Evolutionary conservation across 371 early-diverging fungal species (phyloP).

Genomic region (Mortierella sp.): DNA sequence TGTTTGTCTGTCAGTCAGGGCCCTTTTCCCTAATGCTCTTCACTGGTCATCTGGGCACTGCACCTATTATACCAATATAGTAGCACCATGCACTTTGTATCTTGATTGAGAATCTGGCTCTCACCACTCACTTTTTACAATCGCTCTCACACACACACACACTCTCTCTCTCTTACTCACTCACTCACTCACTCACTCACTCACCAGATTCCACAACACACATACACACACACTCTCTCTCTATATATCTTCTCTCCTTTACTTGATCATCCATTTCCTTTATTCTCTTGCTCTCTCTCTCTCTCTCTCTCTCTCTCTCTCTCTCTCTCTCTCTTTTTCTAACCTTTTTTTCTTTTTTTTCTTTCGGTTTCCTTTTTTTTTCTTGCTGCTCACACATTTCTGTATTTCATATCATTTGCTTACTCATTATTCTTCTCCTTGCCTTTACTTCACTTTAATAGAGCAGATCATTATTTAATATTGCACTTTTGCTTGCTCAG

Average conservation of each 20-base stretch:
- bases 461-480: background rate
- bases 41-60: background rate
- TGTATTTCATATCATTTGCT: background rate
- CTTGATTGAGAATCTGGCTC: background rate
- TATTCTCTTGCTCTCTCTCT: slow-evolving; percentile 2
- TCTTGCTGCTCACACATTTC: background rate
- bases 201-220: too few species aligned
- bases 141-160: slow-evolving; percentile 8
- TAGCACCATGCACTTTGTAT: background rate
- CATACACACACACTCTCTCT: too few species aligned
- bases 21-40: background rate
- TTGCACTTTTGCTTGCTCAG: background rate
- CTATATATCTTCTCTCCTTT: too few species aligned
- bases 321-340: background rate
- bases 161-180: background rate
- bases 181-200: slow-evolving; percentile 5
- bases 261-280: too few species aligned
- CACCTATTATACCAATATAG: background rate
- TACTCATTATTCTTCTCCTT: slow-evolving; percentile 1
- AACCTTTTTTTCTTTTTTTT: background rate
- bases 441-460: background rate
- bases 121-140: background rate
- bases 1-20: too few species aligned
- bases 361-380: background rate
- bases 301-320: background rate